Evolutionary conservation across 148 eudicot species (phyloP).

Genomic region (Silene latifolia): DNA sequence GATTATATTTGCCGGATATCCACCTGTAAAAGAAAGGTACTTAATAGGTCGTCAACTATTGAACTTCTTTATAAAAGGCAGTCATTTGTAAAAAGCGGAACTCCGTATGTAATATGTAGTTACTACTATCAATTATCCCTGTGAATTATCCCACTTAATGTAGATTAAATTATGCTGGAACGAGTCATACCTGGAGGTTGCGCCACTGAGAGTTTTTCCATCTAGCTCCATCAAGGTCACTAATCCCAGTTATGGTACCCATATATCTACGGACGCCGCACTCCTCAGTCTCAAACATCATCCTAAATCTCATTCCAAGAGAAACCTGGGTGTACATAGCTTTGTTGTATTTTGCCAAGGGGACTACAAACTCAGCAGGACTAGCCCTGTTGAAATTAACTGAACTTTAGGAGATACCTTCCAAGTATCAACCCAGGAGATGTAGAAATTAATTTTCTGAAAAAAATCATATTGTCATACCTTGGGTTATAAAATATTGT

Average conservation of each 20-base stretch:
- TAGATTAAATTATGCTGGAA: neutral
- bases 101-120: too few species aligned
- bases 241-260: constrained; percentile 85
- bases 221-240: constrained; percentile 77
- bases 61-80: too few species aligned
- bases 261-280: constrained; percentile 87
- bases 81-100: too few species aligned
- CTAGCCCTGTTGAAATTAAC: constrained; percentile 60
- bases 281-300: constrained; percentile 99
- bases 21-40: too few species aligned
- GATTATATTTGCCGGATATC: too few species aligned
- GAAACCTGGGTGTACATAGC: constrained; percentile 75
- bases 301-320: constrained; percentile 91
- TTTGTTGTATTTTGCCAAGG: constrained; percentile 69
- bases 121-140: too few species aligned
- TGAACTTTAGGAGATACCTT: neutral
- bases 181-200: constrained; percentile 68
- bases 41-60: too few species aligned
- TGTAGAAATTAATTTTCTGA: neutral
- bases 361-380: constrained; percentile 91
- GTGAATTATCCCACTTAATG: neutral
- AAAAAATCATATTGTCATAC: constrained; percentile 26
- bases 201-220: constrained; percentile 99
- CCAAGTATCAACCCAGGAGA: neutral
- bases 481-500: constrained; percentile 91